A percentile compares a stretch with the other conserved stretches of the same genome.
Conservation (phyloP, 495 filamentous ascomycete genomes). For the Bathelium albidoporum region DNA sequence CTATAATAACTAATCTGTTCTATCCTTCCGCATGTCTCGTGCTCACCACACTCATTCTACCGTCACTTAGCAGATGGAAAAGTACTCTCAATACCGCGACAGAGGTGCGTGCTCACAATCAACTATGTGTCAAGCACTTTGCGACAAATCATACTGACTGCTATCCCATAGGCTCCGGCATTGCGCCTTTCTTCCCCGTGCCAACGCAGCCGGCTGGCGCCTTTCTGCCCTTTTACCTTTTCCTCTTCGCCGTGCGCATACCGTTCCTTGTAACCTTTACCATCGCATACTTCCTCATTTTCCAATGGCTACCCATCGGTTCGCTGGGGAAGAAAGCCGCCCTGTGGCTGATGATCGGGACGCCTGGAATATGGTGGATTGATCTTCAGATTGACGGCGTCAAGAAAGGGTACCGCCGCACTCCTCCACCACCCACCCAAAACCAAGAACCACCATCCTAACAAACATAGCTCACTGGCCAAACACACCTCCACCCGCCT, state of each 20-base stretch:
- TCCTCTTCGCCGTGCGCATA: slow-evolving; percentile 72
- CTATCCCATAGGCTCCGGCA: slow-evolving; percentile 66
- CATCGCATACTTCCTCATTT: slow-evolving; percentile 61
- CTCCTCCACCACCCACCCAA: background rate
- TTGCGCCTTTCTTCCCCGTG: slow-evolving; percentile 87
- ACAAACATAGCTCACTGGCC: slow-evolving; percentile 39
- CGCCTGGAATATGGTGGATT: slow-evolving; percentile 94
- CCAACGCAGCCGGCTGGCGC: slow-evolving; percentile 48
- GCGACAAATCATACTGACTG: too few relatives aligned
- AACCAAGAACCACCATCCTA: background rate
- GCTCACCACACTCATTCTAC: background rate
- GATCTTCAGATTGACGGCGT: slow-evolving; percentile 95
- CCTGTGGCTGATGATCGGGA: slow-evolving; percentile 74
- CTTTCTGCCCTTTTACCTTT: slow-evolving; percentile 50
- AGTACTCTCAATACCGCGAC: slow-evolving; percentile 92
- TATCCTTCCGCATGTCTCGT: background rate
- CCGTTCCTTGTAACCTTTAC: slow-evolving; percentile 62
- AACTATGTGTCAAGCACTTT: too few relatives aligned
- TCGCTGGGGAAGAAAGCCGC: slow-evolving; percentile 66
- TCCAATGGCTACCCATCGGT: slow-evolving; percentile 83
- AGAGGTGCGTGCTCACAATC: slow-evolving; percentile 68
- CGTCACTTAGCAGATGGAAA: slow-evolving; percentile 59
- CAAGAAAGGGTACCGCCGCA: slow-evolving; percentile 56
- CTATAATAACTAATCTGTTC: background rate
- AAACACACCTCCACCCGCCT: slow-evolving; percentile 51